A percentile compares a stretch with the other conserved stretches of the same genome.
Conservation (phyloP, 1,284 basidiomycete genomes). For the Singerocomus inundabilis region DNA sequence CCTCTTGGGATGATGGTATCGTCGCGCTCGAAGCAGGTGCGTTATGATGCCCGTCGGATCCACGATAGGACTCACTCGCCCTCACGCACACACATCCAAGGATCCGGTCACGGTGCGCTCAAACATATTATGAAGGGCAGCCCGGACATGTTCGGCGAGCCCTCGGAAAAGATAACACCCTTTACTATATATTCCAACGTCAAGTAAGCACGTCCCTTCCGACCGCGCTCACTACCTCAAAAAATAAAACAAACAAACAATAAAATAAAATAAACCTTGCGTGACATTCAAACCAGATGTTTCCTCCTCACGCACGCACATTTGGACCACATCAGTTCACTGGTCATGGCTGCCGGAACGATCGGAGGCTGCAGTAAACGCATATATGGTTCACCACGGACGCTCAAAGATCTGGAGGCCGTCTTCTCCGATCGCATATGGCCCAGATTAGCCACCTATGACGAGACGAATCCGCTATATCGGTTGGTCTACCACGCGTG, state of each 20-base stretch:
- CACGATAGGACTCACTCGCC: no score
- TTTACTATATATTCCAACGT: constrained; percentile 30
- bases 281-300: constrained; percentile 36
- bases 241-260: neutral
- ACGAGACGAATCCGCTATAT: constrained; percentile 52
- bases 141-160: constrained; percentile 49
- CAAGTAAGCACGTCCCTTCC: constrained; percentile 22
- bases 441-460: constrained; percentile 79
- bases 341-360: constrained; percentile 75
- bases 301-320: constrained; percentile 82
- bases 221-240: neutral
- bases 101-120: constrained; percentile 71
- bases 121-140: constrained; percentile 49
- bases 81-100: constrained; percentile 32
- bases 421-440: constrained; percentile 80
- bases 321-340: constrained; percentile 75
- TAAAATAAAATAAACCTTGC: no score
- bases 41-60: no score
- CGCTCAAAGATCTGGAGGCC: constrained; percentile 65
- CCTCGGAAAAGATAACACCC: constrained; percentile 20
- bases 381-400: constrained; percentile 60
- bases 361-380: constrained; percentile 60
- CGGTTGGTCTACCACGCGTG: constrained; percentile 62
- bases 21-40: constrained; percentile 73
- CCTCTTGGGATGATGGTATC: constrained; percentile 65